Evolutionary conservation across 164 flowering plant species (phyloP).

Genomic region (Liriodendron chinense): DNA sequence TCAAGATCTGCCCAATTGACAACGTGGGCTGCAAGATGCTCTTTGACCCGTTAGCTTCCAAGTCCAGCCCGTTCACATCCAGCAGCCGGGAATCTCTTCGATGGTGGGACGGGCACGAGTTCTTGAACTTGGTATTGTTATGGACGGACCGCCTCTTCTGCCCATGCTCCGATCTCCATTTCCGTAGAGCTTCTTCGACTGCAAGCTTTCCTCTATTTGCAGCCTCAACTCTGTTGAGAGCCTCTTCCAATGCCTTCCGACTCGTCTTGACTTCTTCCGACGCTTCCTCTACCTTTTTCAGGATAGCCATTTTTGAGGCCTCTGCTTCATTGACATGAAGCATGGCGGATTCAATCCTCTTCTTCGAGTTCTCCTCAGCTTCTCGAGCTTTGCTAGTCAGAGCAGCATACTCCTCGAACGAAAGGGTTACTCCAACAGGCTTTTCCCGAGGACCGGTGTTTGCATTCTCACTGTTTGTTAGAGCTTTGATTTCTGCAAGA

Average conservation of each 20-base stretch:
- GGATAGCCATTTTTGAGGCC: slow-evolving; percentile 49
- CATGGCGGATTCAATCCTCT: slow-evolving; percentile 54
- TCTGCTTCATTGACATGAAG: slow-evolving; percentile 67
- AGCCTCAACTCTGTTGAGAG: slow-evolving; percentile 68
- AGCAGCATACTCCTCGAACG: slow-evolving; percentile 68
- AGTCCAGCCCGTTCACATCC: slow-evolving; percentile 55
- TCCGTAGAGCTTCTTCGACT: slow-evolving; percentile 81
- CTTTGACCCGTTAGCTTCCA: slow-evolving; percentile 36
- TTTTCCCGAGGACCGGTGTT: slow-evolving; percentile 21
- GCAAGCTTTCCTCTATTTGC: slow-evolving; percentile 73
- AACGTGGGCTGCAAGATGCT: slow-evolving; percentile 63
- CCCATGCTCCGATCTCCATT: slow-evolving; percentile 82
- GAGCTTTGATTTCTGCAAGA: slow-evolving; percentile 67
- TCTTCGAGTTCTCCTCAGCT: slow-evolving; percentile 57
- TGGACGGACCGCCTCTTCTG: slow-evolving; percentile 58
- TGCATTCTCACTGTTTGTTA: slow-evolving; percentile 37
- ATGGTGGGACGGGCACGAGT: slow-evolving; percentile 42
- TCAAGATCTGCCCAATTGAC: slow-evolving; percentile 89
- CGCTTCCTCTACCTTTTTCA: slow-evolving; percentile 71
- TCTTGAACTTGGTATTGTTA: slow-evolving; percentile 72
- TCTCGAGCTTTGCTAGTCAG: slow-evolving; percentile 54
- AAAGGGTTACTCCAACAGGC: slow-evolving; percentile 49
- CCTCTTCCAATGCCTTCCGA: slow-evolving; percentile 70
- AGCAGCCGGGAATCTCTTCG: slow-evolving; percentile 48
- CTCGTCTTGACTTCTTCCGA: slow-evolving; percentile 71